Base-by-base conservation (phyloP, 225 moss, liverwort and hornwort genomes). In the Pseudoscleropodium purum region DNA sequence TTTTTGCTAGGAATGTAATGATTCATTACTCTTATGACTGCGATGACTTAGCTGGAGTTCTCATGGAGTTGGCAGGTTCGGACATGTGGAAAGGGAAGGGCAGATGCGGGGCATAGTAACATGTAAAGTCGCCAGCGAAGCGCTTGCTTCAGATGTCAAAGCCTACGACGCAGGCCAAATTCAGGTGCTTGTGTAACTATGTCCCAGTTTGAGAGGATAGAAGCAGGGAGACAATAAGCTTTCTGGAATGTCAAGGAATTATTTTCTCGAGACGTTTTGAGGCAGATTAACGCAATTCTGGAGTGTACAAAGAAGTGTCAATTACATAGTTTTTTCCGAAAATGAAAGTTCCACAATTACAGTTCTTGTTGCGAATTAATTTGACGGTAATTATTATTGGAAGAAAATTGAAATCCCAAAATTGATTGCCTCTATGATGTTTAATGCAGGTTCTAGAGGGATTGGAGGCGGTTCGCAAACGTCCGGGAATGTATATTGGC, bases 401-500 rank as follows among this genome's bases (percentile, higher is more conserved):
- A 34, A 41, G 79, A 87, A 57, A 36, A 41, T 57, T 79, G 41
- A 79, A 79, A 25, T 43, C 26, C 33, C 25, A 4, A 27, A 43
- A 67, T 33, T 34, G 79, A 67, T 43, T 66, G 41, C 54, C 24
- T 79, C 26, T 34, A 47, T 78, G 87, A 33, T 90, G 47, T 84
- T 81, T 64, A 21, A 41, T 90, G 85, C 94, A 96, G 96, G 96
- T 96, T 43, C 92, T 99, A 62, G 99, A 99, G 91, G 99, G 99
- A 29, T 92, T 99, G 93, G 97, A 99, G 74, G 96, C 99, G 41
- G 99, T 99, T 84, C 97, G 99, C 77, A 99, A 97, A 91, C 97
- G 99, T 62, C 99, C 99, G 34, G 99, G 96, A 92, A 99, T 99
- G 99, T 99, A 99, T 80, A 99, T 99, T 68, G 99, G 97, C 91